These are phyloP conservation scores for Ilex paraguariensis DNA, from an alignment of 305 asterid species.

Conservation along the genomic window DNA sequence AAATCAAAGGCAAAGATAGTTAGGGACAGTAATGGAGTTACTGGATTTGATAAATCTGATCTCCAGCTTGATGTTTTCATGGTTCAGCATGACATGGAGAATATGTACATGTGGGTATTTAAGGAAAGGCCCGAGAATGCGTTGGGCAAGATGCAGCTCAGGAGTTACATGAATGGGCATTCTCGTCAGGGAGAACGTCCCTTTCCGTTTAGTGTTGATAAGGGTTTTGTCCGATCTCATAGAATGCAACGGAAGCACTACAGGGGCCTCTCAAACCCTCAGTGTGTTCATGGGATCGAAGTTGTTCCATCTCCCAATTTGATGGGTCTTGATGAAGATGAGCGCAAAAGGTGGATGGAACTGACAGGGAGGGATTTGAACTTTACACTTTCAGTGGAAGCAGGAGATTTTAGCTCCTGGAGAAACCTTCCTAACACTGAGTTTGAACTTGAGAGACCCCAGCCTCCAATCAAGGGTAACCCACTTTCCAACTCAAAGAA, in stretches of 20 bases:
- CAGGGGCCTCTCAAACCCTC: constrained; percentile 28
- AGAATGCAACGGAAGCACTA: constrained; percentile 30
- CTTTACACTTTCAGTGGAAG: constrained; percentile 17
- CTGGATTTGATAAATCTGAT: constrained; percentile 82
- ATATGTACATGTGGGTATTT: constrained; percentile 49
- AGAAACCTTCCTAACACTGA: constrained; percentile 24
- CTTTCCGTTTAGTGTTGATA: constrained; percentile 25
- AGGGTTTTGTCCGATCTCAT: constrained; percentile 27
- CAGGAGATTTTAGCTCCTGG: constrained; percentile 24
- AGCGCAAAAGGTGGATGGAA: constrained; percentile 25
- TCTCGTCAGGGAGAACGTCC: constrained; percentile 28
- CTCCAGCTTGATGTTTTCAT: constrained; percentile 75
- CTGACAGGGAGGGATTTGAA: constrained; percentile 24
- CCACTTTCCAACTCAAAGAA: constrained; percentile 6
- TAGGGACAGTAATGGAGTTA: constrained; percentile 63
- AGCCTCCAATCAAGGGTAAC: constrained; percentile 9
- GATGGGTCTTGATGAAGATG: constrained; percentile 22
- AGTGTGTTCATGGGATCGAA: constrained; percentile 29
- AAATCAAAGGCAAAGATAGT: constrained; percentile 67
- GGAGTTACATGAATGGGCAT: constrained; percentile 45
- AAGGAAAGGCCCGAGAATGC: constrained; percentile 87
- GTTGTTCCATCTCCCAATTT: constrained; percentile 24
- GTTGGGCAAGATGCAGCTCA: constrained; percentile 87
- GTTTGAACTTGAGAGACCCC: constrained; percentile 19
- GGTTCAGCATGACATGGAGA: constrained; percentile 99